These are phyloP conservation scores for Mucor irregularis DNA, from an alignment of 371 early-diverging fungal genomes.

Conservation along the genomic window DNA sequence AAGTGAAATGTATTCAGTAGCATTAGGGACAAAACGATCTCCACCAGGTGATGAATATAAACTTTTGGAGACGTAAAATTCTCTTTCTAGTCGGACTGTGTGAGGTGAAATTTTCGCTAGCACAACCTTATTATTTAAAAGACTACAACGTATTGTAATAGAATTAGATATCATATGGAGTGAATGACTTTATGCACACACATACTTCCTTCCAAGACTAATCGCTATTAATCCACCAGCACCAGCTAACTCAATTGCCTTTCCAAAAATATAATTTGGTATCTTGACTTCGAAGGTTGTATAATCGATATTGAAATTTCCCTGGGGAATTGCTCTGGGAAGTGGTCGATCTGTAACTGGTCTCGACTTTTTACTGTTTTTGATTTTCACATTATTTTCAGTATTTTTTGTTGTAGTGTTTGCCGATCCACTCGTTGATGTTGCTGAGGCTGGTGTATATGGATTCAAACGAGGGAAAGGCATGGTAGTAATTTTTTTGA, in stretches of 20 bases:
- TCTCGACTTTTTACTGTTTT: slow-evolving; percentile 9
- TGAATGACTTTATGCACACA: too few species aligned
- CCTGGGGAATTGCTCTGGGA: slow-evolving; percentile 24
- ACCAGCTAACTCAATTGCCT: slow-evolving; percentile 34
- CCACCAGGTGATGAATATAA: slow-evolving; percentile 36
- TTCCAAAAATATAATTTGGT: slow-evolving; percentile 42
- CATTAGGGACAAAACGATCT: slow-evolving; percentile 29
- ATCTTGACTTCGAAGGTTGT: slow-evolving; percentile 32
- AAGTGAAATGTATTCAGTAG: slow-evolving; percentile 36
- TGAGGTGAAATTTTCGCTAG: slow-evolving; percentile 45
- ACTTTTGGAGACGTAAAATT: slow-evolving; percentile 41
- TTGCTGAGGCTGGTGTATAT: too few species aligned
- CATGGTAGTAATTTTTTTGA: not conserved
- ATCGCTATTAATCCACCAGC: slow-evolving; percentile 41
- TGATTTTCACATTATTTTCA: not conserved
- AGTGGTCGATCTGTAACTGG: slow-evolving; percentile 13
- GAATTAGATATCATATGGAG: too few species aligned
- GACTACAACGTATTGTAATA: slow-evolving; percentile 14
- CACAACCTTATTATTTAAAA: slow-evolving; percentile 27
- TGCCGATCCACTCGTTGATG: too few species aligned
- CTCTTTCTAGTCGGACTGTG: slow-evolving; percentile 39
- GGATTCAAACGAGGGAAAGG: slow-evolving; percentile 3
- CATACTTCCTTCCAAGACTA: slow-evolving; percentile 37
- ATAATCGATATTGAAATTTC: slow-evolving; percentile 41
- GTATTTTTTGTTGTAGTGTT: not conserved